Percentiles rank a stretch among this genome's conserved stretches.
Conservation (phyloP, 2,329 filamentous ascomycete genomes). For the Geoglossum cookeanum region DNA sequence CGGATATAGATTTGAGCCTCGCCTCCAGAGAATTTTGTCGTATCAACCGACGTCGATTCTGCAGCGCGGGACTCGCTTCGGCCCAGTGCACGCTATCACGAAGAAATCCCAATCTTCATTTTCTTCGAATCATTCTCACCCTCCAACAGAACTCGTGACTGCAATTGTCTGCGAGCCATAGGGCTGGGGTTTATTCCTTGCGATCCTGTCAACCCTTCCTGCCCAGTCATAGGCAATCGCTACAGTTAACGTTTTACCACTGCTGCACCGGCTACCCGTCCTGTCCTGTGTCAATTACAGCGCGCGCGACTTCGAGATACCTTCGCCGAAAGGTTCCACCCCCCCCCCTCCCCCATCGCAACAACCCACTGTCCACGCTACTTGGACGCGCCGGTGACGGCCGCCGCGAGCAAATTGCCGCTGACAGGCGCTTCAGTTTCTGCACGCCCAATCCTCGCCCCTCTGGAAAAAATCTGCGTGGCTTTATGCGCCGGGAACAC, state of each 20-base stretch:
- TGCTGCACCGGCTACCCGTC: background rate
- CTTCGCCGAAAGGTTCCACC: background rate
- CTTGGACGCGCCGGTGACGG: background rate
- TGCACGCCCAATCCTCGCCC: background rate
- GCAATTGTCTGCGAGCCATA: slow-evolving; percentile 2
- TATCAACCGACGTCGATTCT: background rate
- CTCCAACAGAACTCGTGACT: slow-evolving; percentile 3
- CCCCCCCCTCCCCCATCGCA: background rate
- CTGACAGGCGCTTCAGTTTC: background rate
- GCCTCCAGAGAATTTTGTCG: background rate
- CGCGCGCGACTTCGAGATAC: background rate
- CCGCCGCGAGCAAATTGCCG: background rate
- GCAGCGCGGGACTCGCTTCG: slow-evolving; percentile 2
- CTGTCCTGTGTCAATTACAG: background rate
- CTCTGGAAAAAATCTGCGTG: background rate
- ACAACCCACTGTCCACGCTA: too few species aligned
- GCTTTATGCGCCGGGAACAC: background rate
- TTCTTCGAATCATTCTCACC: slow-evolving; percentile 1
- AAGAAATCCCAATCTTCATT: background rate
- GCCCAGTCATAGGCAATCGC: background rate
- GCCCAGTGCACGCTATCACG: slow-evolving; percentile 1
- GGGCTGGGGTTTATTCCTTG: slow-evolving; percentile 1
- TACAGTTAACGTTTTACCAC: background rate
- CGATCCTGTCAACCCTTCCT: background rate
- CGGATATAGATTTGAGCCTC: slow-evolving; percentile 3